These are phyloP conservation scores for Monosporascus sp. DNA, from an alignment of 2,329 filamentous ascomycete species.

Conservation along the genomic window DNA sequence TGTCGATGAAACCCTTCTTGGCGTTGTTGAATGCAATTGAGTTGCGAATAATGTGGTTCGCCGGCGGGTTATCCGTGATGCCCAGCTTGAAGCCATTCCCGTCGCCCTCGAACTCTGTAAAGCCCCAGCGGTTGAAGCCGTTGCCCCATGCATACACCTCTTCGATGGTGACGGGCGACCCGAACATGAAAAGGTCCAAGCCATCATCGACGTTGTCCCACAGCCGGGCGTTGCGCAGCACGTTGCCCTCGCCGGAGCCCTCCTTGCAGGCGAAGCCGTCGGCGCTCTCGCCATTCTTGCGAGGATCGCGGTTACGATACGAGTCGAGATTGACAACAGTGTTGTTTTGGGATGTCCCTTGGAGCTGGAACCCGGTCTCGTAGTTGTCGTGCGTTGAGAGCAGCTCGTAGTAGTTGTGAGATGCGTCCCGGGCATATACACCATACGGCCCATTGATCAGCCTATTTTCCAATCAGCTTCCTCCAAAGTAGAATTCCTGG, in stretches of 20 bases:
- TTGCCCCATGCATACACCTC: slow-evolving; percentile 41
- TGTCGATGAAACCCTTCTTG: slow-evolving; percentile 41
- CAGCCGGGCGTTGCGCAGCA: slow-evolving; percentile 38
- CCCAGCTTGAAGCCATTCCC: slow-evolving; percentile 44
- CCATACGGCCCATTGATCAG: slow-evolving; percentile 34
- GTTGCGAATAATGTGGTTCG: slow-evolving; percentile 38
- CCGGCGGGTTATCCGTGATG: slow-evolving; percentile 32
- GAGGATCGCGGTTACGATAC: slow-evolving; percentile 39
- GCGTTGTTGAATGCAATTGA: slow-evolving; percentile 37
- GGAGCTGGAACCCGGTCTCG: slow-evolving; percentile 30
- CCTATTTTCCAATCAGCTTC: neutral
- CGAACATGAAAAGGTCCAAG: slow-evolving; percentile 38
- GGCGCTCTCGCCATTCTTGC: slow-evolving; percentile 47
- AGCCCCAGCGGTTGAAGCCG: slow-evolving; percentile 39
- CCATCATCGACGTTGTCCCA: slow-evolving; percentile 49
- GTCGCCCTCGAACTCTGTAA: slow-evolving; percentile 37
- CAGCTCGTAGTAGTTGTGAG: slow-evolving; percentile 32
- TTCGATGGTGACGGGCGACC: slow-evolving; percentile 34
- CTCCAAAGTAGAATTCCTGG: no score
- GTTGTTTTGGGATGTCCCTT: slow-evolving; percentile 30
- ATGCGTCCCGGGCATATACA: slow-evolving; percentile 30
- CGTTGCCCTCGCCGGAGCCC: slow-evolving; percentile 40
- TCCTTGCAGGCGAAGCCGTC: slow-evolving; percentile 45
- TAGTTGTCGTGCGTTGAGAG: slow-evolving; percentile 33
- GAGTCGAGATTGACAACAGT: slow-evolving; percentile 38